These are phyloP conservation scores for Fusarium humuli DNA, from an alignment of 2,329 filamentous ascomycete species.

Conservation along the genomic window DNA sequence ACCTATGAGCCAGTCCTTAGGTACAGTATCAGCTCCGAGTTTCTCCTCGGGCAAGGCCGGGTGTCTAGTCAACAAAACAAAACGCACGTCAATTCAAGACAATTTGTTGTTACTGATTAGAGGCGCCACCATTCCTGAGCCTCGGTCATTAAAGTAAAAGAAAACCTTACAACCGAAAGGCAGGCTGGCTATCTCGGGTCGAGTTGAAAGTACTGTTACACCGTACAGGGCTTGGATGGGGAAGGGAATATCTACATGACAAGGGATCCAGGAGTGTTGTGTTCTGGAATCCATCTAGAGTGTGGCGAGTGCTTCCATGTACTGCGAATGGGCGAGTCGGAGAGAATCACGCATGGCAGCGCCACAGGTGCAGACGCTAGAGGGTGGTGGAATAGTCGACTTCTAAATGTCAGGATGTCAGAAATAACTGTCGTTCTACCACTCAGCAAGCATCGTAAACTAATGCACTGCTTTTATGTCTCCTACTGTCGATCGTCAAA, in stretches of 20 bases:
- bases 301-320: conserved; percentile 40
- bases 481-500: not conserved
- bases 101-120: conserved; percentile 29
- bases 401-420: not conserved
- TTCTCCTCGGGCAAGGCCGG: conserved; percentile 37
- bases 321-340: conserved; percentile 29
- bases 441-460: not conserved
- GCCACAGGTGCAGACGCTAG: conserved; percentile 31
- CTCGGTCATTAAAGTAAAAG: not conserved
- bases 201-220: not conserved
- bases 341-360: conserved; percentile 30
- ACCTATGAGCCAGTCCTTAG: conserved; percentile 16
- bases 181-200: not conserved
- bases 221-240: conserved; percentile 1
- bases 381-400: not conserved
- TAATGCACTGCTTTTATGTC: not conserved
- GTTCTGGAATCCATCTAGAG: conserved; percentile 40
- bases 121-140: conserved; percentile 39
- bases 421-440: not conserved
- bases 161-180: not conserved
- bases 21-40: conserved; percentile 22
- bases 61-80: conserved; percentile 36
- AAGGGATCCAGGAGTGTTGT: conserved; percentile 31
- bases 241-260: conserved; percentile 9
- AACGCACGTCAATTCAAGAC: conserved; percentile 17